Evolutionary conservation across 352 stramenopile species (phyloP), one percentile per base, ranked within the genome.

Genomic region (Phytophthora gonapodyides): DNA sequence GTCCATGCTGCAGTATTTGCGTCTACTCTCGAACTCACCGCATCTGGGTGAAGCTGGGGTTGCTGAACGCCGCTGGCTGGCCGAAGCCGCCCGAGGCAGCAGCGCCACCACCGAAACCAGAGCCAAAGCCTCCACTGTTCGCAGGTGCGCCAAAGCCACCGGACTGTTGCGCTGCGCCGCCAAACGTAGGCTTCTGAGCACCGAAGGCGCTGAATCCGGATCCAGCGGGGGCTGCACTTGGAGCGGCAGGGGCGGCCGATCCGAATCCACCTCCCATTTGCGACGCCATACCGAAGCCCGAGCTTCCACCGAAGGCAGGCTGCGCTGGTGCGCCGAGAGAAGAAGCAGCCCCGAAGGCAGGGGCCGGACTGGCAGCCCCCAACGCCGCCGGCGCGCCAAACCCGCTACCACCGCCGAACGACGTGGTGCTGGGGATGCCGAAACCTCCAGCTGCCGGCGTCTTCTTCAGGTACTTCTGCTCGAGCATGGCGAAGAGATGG

Each of bases 401-500:
- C 5, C 73, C 68, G 16, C 63, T 63, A 31, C 67, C 65, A 38
- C 64, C 63, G n/a, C 72, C 75, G 30, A 84, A 78, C 8, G 70
- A 43, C 9, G 67, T 57, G 4, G 66, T 72, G 43, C 62, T 75
- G 9, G 66, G 71, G 13, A 69, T 74, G 7, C 75, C 68, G 60
- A 87, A 87, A n/a, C 67, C 72, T 36, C 62, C 64, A 44, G 65
- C 35, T n/a, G 61, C 47, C 6, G 71, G 50, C 8, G 53, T 44
- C 30, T 76, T 76, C 33, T 81, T 76, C 9, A 89, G 8, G 43
- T 92, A 92, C 64, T 92, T 92, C 40, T 88, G 79, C 55, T 92
- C 81, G 10, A 92, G 69, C 80, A 89, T 89, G 11, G 67, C 61
- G 61, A 92, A 92, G 12, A 92, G 59, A 42, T 72, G 77, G 31